A percentile compares a stretch with the other conserved stretches of the same genome.
phyloP scores from a whole-genome alignment of 179 eudicot genomes.

The Spinacia oleracea region DNA sequence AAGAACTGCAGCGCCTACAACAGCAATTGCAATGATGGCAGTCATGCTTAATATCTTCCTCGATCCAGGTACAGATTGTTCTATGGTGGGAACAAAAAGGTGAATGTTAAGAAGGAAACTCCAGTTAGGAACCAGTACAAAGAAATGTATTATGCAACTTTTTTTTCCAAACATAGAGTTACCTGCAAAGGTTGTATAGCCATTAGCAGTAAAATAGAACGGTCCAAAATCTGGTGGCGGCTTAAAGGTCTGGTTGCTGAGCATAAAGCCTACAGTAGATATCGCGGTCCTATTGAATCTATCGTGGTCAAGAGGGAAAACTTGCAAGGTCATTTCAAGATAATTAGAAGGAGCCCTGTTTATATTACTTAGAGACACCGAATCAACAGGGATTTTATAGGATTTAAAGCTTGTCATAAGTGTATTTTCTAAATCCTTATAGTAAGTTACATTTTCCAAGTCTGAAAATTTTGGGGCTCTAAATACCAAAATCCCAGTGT shows the following conservation, averaged over 20 bases:
- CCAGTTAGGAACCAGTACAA: neutral
- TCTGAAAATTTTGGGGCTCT: conserved; percentile 74
- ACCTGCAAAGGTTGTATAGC: conserved; percentile 57
- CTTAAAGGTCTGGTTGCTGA: conserved; percentile 70
- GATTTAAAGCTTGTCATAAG: conserved; percentile 39
- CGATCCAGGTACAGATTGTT: conserved; percentile 7
- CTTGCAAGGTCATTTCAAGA: conserved; percentile 46
- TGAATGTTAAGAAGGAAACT: conserved; percentile 12
- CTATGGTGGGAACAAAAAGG: conserved; percentile 11
- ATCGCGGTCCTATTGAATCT: conserved; percentile 59
- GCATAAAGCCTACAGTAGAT: conserved; percentile 43
- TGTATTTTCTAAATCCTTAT: conserved; percentile 39
- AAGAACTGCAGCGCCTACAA: conserved; percentile 48
- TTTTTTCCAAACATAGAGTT: neutral
- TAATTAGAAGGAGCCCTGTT: conserved; percentile 42
- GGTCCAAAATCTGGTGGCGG: conserved; percentile 70
- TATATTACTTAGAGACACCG: conserved; percentile 67
- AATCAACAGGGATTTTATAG: conserved; percentile 55
- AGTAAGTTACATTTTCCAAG: conserved; percentile 45
- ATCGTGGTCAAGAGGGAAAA: conserved; percentile 57
- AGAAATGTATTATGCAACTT: neutral
- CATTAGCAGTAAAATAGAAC: conserved; percentile 38
- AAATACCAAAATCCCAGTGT: conserved; percentile 55
- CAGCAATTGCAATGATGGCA: conserved; percentile 51
- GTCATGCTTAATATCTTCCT: conserved; percentile 31